Evolutionary conservation across 2,329 filamentous ascomycete species (phyloP).

Genomic region (Fusarium luffae): DNA sequence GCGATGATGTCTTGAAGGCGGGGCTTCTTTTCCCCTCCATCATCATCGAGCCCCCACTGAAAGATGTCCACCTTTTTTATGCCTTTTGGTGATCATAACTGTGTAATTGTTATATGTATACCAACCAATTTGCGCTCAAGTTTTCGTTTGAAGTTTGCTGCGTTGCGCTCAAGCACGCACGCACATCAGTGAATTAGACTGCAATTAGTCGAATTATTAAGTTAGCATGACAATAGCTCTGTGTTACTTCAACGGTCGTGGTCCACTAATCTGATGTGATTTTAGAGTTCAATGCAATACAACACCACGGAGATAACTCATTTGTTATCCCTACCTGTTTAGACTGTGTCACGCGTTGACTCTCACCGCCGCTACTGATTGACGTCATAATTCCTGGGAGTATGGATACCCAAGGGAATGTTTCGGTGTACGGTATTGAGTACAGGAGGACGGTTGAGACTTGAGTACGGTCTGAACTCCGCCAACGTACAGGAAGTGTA

Average conservation of each 20-base stretch:
- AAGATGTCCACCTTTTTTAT: background rate
- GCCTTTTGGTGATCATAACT: background rate
- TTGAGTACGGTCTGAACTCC: background rate
- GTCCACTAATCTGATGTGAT: background rate
- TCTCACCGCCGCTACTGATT: slow-evolving; percentile 18
- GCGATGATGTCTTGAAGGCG: slow-evolving; percentile 18
- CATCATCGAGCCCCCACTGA: slow-evolving; percentile 20
- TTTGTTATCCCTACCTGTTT: background rate
- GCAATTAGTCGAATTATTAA: background rate
- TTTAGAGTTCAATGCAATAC: slow-evolving; percentile 10
- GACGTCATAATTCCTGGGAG: slow-evolving; percentile 13
- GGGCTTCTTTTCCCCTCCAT: slow-evolving; percentile 14
- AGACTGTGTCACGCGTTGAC: background rate
- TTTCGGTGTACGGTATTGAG: background rate
- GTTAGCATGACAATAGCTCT: background rate
- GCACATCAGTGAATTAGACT: background rate
- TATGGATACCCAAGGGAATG: background rate
- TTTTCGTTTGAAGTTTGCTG: background rate
- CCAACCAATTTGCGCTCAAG: background rate
- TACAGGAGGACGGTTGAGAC: background rate
- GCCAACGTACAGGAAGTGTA: background rate
- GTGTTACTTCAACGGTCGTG: background rate
- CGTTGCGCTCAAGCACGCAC: background rate
- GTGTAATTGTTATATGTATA: background rate
- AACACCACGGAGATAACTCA: slow-evolving; percentile 16